These are phyloP conservation scores for Omphalotus olearius DNA, from an alignment of 1,284 basidiomycete species.

Conservation along the genomic window DNA sequence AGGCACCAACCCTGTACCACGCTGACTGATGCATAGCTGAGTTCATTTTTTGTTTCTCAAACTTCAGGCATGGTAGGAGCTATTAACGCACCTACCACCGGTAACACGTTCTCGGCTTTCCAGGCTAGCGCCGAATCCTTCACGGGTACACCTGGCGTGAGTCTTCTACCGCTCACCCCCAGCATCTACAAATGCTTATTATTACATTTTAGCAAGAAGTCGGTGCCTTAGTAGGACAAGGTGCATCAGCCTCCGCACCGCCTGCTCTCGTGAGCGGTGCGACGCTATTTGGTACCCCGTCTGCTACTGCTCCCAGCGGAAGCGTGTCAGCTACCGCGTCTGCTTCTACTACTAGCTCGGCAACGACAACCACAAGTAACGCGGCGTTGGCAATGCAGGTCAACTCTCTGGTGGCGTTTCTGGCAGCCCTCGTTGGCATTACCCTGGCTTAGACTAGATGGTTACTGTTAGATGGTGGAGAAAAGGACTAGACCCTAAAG, in stretches of 20 bases:
- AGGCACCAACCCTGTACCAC: background rate
- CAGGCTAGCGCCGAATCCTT: constrained; percentile 28
- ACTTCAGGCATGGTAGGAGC: constrained; percentile 16
- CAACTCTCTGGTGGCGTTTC: background rate
- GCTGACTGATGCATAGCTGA: background rate
- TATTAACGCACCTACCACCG: constrained; percentile 34
- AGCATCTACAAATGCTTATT: background rate
- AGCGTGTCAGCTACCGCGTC: background rate
- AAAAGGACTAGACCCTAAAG: no score
- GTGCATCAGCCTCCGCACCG: constrained; percentile 38
- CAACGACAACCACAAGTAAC: no score
- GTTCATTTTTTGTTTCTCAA: background rate
- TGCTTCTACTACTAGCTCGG: background rate
- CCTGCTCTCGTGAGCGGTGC: constrained; percentile 32
- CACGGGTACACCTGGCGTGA: constrained; percentile 27
- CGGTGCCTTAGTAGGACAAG: constrained; percentile 36
- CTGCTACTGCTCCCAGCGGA: constrained; percentile 16
- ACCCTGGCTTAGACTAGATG: background rate
- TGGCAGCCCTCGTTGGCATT: constrained; percentile 5
- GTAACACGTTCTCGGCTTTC: constrained; percentile 45
- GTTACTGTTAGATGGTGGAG: no score
- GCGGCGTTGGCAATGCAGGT: background rate
- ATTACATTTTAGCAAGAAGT: constrained; percentile 29
- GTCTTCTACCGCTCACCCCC: constrained; percentile 11
- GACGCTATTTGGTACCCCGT: constrained; percentile 23